These are phyloP conservation scores for Tolypocladium amazonense DNA, from an alignment of 2,329 filamentous ascomycete species.

Conservation along the genomic window DNA sequence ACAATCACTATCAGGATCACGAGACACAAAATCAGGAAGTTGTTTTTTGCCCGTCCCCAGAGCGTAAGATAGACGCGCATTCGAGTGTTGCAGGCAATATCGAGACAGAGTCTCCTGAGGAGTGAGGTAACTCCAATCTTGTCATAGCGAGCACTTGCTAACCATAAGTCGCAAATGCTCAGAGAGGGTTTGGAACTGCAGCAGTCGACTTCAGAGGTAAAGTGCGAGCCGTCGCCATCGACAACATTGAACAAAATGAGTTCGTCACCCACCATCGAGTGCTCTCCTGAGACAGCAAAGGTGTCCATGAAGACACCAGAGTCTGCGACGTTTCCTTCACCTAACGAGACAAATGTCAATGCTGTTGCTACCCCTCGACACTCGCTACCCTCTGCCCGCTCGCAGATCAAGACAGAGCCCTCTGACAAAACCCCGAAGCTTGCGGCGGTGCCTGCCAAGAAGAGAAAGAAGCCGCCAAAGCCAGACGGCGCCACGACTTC, in stretches of 20 bases:
- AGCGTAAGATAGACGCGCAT: constrained; percentile 6
- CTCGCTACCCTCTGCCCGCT: neutral
- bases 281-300: neutral
- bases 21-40: constrained; percentile 1
- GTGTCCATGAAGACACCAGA: no score
- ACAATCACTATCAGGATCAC: constrained; percentile 4
- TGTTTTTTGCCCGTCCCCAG: neutral
- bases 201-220: neutral
- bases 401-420: neutral
- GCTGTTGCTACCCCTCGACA: neutral
- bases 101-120: constrained; percentile 1
- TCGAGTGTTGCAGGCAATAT: constrained; percentile 2
- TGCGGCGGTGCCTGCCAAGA: neutral
- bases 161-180: neutral
- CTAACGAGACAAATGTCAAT: neutral
- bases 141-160: constrained; percentile 2
- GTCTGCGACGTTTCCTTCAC: neutral
- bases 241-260: no score
- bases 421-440: neutral
- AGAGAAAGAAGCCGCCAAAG: neutral
- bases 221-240: neutral
- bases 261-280: neutral
- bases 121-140: constrained; percentile 1
- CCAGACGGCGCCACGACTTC: no score
- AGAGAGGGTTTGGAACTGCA: neutral